Base-by-base conservation (phyloP, 2,329 filamentous ascomycete species). In the Colletotrichum sidae region DNA sequence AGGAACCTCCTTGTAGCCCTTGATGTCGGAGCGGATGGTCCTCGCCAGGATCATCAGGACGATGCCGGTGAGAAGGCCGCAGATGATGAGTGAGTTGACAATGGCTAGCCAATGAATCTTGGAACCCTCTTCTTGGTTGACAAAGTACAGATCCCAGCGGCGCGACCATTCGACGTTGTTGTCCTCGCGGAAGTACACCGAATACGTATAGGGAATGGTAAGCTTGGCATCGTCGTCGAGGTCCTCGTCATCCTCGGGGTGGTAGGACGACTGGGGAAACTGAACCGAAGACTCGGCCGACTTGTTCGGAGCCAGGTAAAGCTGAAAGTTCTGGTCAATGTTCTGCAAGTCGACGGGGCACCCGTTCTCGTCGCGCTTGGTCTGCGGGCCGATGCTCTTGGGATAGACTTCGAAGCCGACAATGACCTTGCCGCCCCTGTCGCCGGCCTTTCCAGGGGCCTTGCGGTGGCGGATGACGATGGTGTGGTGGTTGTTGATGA, bases 351-450 rank as follows among this genome's bases (percentile, higher is more conserved):
- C 85, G 17, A 81, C 80, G 1, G 92, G 92, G 71, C 93, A 92
- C 13, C 92, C 91, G 13, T 82, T 79, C 45, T 85, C 83, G 61
- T 88, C 83, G 53, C 91, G 86, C 69, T 87, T 84, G 66, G 81
- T 84, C 11, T 78, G 80, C 8, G 84, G 81, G 33, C 88, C 88
- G 71, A 96, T 87, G 74, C 92, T 96, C 82, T 95, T 96, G 25
- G 93, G 88, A 72, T 96, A 97, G 34, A 97, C 90, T 79, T 97
- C 93, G 73, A 97, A 97, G 0, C 92, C 93, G 17, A 96, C 92
- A 69, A 97, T 87, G 44, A 96, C 88, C 78, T 92, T 94, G 68
- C 89, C 90, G 54, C 92, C 91, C 49, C 86, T 84, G 15, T 89
- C 84, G 37, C 91, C 92, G 3, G 87, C 89, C 68, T 81, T 84